These are phyloP conservation scores for Pestalotiopsis sp. DNA, from an alignment of 2,329 filamentous ascomycete species.

Conservation along the genomic window DNA sequence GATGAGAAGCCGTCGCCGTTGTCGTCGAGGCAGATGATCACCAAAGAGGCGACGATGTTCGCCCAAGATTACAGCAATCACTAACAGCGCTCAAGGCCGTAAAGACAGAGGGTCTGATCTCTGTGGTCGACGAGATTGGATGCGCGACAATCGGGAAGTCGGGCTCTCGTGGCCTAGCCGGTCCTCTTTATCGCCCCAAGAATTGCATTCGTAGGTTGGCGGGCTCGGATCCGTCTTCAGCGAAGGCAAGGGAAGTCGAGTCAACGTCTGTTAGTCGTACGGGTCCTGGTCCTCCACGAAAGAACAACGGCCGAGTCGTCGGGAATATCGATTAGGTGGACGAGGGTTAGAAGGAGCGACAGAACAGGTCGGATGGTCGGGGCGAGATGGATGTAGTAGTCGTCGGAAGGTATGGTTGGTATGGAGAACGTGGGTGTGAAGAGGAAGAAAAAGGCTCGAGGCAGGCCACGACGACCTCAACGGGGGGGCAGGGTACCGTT, in stretches of 20 bases:
- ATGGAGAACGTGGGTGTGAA: conserved; percentile 6
- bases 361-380: conserved; percentile 1
- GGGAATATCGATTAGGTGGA: not conserved
- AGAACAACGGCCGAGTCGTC: not conserved
- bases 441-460: not conserved
- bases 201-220: conserved; percentile 15
- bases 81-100: not conserved
- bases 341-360: not conserved
- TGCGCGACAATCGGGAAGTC: not conserved
- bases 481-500: conserved; percentile 10
- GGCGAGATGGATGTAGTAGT: conserved; percentile 1
- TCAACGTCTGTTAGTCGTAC: not conserved
- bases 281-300: not conserved
- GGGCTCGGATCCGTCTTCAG: not conserved
- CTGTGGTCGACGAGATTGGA: conserved; percentile 1
- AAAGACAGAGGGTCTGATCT: not conserved
- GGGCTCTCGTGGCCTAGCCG: conserved; percentile 16
- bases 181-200: conserved; percentile 13
- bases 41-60: not conserved
- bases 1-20: not conserved
- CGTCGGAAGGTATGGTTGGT: conserved; percentile 2
- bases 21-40: not conserved
- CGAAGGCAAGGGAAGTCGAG: not conserved
- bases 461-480: conserved; percentile 4
- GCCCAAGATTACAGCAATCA: not conserved